phyloP scores from a whole-genome alignment of 192 early-diverging fungal genomes.

The Fimicolochytrium jonesii region DNA sequence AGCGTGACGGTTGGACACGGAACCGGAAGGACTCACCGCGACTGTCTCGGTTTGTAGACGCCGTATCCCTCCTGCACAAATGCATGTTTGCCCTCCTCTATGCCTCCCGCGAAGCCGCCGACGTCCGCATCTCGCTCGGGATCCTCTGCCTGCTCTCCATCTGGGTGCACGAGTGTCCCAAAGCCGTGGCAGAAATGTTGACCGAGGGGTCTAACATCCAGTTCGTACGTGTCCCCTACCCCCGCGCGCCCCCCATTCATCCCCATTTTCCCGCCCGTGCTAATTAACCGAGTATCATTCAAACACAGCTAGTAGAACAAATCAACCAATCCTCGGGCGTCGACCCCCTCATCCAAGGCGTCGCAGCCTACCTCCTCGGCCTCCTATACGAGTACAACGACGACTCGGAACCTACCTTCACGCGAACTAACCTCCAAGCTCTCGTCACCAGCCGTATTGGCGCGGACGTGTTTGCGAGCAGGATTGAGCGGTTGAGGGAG shows the following conservation, averaged over 20 bases:
- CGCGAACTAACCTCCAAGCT: slow-evolving; percentile 69
- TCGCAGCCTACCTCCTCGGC: slow-evolving; percentile 82
- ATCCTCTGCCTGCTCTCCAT: slow-evolving; percentile 73
- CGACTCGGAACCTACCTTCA: slow-evolving; percentile 71
- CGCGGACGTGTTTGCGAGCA: slow-evolving; percentile 76
- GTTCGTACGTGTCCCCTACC: slow-evolving; percentile 80
- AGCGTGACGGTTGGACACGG: too few relatives aligned
- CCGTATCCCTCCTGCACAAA: slow-evolving; percentile 84
- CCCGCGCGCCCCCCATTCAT: too few relatives aligned
- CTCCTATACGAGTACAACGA: slow-evolving; percentile 87
- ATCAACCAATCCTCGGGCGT: slow-evolving; percentile 82
- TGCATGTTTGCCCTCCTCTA: slow-evolving; percentile 69
- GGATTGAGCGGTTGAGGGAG: slow-evolving; percentile 81
- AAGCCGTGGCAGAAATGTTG: slow-evolving; percentile 76
- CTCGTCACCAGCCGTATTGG: slow-evolving; percentile 85
- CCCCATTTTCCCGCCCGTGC: too few relatives aligned
- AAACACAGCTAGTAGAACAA: slow-evolving; percentile 82
- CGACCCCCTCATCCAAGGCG: slow-evolving; percentile 83
- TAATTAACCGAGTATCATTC: too few relatives aligned
- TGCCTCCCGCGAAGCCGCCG: slow-evolving; percentile 57
- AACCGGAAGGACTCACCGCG: too few relatives aligned
- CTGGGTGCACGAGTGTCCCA: slow-evolving; percentile 82
- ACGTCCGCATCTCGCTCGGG: slow-evolving; percentile 70
- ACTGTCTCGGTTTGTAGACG: too few relatives aligned
- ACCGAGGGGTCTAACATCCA: slow-evolving; percentile 85